These are phyloP conservation scores for Tetragonia tetragonoides DNA, from an alignment of 148 eudicot genomes.

Conservation along the genomic window DNA sequence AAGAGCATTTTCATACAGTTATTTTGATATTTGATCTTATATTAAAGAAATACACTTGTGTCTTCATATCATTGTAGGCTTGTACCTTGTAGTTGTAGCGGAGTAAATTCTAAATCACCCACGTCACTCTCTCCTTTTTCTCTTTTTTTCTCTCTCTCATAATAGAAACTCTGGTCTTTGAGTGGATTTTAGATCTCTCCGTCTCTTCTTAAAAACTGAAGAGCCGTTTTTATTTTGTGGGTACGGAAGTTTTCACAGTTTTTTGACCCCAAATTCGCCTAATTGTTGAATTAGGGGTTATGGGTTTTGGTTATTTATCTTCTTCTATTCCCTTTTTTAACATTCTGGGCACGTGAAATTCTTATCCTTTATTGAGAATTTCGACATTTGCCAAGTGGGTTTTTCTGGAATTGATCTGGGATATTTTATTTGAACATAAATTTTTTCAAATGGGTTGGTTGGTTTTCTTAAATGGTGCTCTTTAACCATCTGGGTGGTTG, in stretches of 20 bases:
- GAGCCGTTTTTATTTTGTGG: slow-evolving; percentile 8
- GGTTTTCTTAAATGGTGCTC: background rate
- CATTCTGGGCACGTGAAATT: background rate
- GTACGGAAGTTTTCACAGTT: slow-evolving; percentile 8
- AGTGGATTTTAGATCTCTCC: background rate
- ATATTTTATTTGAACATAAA: background rate
- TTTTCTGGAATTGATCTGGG: background rate
- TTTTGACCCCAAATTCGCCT: slow-evolving; percentile 7
- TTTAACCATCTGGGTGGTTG: background rate
- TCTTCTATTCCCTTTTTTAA: background rate
- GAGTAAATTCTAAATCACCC: background rate
- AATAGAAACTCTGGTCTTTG: background rate
- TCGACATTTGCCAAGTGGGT: background rate
- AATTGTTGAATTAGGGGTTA: slow-evolving; percentile 6
- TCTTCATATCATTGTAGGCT: background rate
- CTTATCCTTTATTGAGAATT: background rate
- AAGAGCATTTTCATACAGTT: background rate
- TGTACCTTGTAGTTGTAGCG: background rate
- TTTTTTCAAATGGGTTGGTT: background rate
- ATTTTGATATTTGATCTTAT: background rate
- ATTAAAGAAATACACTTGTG: background rate
- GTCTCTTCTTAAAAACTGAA: background rate
- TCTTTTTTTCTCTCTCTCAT: background rate
- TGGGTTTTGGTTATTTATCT: background rate
- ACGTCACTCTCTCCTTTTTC: background rate